These are phyloP conservation scores for Articulospora tetracladia DNA, from an alignment of 495 filamentous ascomycete species.

Conservation along the genomic window DNA sequence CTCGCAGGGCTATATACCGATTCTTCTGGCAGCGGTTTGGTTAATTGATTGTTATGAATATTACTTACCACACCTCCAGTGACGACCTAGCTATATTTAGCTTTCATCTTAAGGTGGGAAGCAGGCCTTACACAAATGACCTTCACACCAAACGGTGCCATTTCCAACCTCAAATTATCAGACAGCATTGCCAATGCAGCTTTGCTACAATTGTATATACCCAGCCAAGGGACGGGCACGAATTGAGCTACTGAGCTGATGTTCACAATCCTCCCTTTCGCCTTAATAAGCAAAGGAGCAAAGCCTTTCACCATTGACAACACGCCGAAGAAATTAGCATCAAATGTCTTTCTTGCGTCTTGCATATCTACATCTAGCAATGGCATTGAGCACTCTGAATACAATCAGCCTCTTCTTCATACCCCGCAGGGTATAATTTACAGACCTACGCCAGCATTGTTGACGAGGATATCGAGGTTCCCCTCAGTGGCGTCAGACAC, in stretches of 20 bases:
- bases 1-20: not conserved
- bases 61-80: not conserved
- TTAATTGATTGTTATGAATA: not conserved
- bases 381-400: slow-evolving; percentile 27
- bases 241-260: slow-evolving; percentile 37
- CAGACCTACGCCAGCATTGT: slow-evolving; percentile 40
- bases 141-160: not conserved
- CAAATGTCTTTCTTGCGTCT: slow-evolving; percentile 36
- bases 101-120: not conserved
- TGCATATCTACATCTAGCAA: slow-evolving; percentile 41
- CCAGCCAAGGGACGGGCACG: not conserved
- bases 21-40: not conserved
- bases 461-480: slow-evolving; percentile 35
- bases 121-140: not conserved
- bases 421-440: not conserved
- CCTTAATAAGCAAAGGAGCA: slow-evolving; percentile 39
- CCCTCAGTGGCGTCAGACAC: slow-evolving; percentile 28
- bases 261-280: slow-evolving; percentile 40
- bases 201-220: not conserved
- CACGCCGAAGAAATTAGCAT: slow-evolving; percentile 47
- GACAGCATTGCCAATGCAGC: not conserved
- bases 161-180: not conserved
- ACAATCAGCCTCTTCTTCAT: not conserved
- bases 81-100: not conserved
- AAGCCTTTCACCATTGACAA: slow-evolving; percentile 50